Evolutionary conservation across 2,329 filamentous ascomycete genomes (phyloP), one percentile per base, ranked within the genome.

Genomic region (Penicillium sp.): DNA sequence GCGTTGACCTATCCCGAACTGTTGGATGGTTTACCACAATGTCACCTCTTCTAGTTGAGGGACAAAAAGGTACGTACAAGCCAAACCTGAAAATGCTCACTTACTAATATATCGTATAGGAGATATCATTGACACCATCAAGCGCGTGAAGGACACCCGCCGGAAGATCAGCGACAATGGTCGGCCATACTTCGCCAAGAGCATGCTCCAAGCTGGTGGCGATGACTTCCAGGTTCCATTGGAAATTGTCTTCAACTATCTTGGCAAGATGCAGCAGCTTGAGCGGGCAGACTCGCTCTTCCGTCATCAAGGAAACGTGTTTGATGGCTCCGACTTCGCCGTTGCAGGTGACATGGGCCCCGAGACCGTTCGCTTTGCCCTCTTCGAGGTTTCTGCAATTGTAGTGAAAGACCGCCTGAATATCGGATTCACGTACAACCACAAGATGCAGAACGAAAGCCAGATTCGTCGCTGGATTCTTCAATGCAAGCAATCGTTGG

Each of bases 1-100:
- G 67, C 21, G 72, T 81, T 49, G 79, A 82, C 52, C 71, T 81
- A 4, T 78, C 79, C 0, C 66, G 75, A 26, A 82, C 79, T 0
- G 72, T 81, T 13, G 80, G 80, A 4, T 82, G 80, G 80, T 82
- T 81, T 52, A 81, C 79, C 0, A 79, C 79, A 33, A 70, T 81
- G 52, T 76, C 74, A 26, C 79, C 79, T 16, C 62, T 81, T 4
- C 70, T 72, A 49, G 65, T 78, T 3, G 58, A 67, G 4, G 61
- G 67, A 1, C 54, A 53, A 8, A 61, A 65, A 59, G 66, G 71
- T 74, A 61, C 59, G 58, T 57, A 3, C n/a, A 1, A 2, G 5
- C 5, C 6, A 19, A 1, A 4, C 11, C 2, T 16, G 10, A 48
- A 46, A n/a, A 21, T 49, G 4, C 51, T 37, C 0, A 44, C 56